phyloP scores from a whole-genome alignment of 176 grass and related monocot genomes.

The Pharus latifolius region DNA sequence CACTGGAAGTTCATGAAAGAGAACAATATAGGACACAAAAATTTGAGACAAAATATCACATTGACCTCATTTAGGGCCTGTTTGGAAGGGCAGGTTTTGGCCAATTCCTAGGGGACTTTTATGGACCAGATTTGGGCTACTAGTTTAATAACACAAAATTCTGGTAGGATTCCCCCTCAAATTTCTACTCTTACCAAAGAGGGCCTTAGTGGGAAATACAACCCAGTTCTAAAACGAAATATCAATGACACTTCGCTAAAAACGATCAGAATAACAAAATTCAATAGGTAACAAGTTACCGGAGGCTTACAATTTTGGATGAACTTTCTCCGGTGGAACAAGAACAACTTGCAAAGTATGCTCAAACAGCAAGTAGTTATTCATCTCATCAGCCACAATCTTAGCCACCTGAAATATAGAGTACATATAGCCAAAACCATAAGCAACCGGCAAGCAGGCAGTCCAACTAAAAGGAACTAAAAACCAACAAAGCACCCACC shows the following conservation, averaged over 20 bases:
- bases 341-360: conserved; percentile 61
- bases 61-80: neutral
- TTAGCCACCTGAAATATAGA: conserved; percentile 58
- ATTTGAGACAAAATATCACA: neutral
- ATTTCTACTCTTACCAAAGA: too few relatives aligned
- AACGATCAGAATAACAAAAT: neutral
- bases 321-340: conserved; percentile 57
- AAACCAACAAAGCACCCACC: conserved; percentile 10
- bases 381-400: conserved; percentile 80
- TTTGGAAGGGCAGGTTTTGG: too few relatives aligned
- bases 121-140: too few relatives aligned
- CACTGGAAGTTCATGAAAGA: neutral
- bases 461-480: neutral
- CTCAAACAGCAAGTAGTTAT: conserved; percentile 91
- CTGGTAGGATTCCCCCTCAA: too few relatives aligned
- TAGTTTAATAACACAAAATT: too few relatives aligned
- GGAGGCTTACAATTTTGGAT: conserved; percentile 62
- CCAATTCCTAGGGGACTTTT: too few relatives aligned
- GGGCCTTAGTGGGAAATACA: neutral
- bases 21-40: neutral
- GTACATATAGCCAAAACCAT: neutral
- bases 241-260: neutral
- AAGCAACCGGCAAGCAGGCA: neutral
- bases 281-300: neutral
- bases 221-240: neutral